Conservation (phyloP, 1,284 basidiomycete species). For the Trichosporon sp. region DNA sequence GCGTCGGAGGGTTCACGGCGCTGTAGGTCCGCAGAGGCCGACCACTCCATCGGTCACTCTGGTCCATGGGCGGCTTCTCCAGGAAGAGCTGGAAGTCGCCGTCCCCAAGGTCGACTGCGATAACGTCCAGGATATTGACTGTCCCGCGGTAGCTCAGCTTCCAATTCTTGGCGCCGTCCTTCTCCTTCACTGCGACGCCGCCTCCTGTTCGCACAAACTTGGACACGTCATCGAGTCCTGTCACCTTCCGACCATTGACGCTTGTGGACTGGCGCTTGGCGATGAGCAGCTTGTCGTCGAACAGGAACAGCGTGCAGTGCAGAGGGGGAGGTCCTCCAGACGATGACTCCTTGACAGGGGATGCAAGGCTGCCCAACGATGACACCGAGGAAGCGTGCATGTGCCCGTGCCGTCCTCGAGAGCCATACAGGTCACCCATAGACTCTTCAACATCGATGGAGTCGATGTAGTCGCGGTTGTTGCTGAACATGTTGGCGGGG, state of each 20-base stretch:
- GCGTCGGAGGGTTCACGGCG: slow-evolving; percentile 70
- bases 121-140: slow-evolving; percentile 79
- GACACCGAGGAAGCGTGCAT: slow-evolving; percentile 55
- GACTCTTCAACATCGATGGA: slow-evolving; percentile 92
- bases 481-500: slow-evolving; percentile 82
- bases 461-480: slow-evolving; percentile 84
- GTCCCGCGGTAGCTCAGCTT: slow-evolving; percentile 84
- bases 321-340: slow-evolving; percentile 55
- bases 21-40: slow-evolving; percentile 75
- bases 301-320: slow-evolving; percentile 88
- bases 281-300: slow-evolving; percentile 91
- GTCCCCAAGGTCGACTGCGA: slow-evolving; percentile 79
- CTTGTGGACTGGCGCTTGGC: slow-evolving; percentile 79
- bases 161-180: slow-evolving; percentile 64
- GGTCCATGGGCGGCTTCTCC: slow-evolving; percentile 75
- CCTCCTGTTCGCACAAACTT: slow-evolving; percentile 66
- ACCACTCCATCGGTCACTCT: slow-evolving; percentile 77
- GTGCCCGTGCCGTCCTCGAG: slow-evolving; percentile 16
- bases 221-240: slow-evolving; percentile 83
- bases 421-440: slow-evolving; percentile 59
- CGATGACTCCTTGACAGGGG: slow-evolving; percentile 21
- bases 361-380: slow-evolving; percentile 52
- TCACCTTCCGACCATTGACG: slow-evolving; percentile 70
- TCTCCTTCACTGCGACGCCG: slow-evolving; percentile 52
- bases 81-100: slow-evolving; percentile 82